Conservation (phyloP, 371 early-diverging fungal species). For the Actinomortierella ambigua region DNA sequence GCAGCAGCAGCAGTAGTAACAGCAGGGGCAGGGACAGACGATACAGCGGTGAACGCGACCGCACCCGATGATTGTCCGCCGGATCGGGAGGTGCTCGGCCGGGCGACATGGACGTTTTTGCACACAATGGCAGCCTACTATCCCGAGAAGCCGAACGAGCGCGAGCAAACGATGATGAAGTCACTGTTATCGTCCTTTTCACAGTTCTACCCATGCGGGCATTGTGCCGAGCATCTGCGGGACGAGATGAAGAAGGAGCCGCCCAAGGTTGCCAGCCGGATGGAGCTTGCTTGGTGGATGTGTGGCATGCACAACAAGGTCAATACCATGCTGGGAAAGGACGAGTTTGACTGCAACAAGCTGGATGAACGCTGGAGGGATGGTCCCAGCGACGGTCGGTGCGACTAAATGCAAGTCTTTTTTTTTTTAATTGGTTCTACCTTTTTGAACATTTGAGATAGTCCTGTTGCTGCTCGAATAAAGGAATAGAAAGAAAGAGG, state of each 20-base stretch:
- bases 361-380: conserved; percentile 94
- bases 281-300: conserved; percentile 85
- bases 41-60: conserved; percentile 18
- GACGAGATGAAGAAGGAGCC: conserved; percentile 74
- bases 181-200: conserved; percentile 78
- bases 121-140: conserved; percentile 99
- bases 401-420: conserved; percentile 65
- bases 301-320: conserved; percentile 98
- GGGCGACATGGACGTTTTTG: conserved; percentile 96
- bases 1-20: conserved; percentile 4
- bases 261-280: conserved; percentile 81
- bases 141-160: conserved; percentile 82
- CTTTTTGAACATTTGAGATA: no score
- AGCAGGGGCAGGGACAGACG: conserved; percentile 8
- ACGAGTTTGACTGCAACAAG: conserved; percentile 91
- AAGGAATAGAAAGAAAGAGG: no score
- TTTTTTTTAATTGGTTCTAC: no score
- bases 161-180: conserved; percentile 79
- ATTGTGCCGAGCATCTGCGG: conserved; percentile 89
- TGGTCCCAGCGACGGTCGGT: conserved; percentile 80
- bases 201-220: conserved; percentile 94
- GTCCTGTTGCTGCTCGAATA: no score
- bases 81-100: conserved; percentile 87
- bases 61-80: conserved; percentile 79
- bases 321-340: conserved; percentile 91